These are phyloP conservation scores for Dendrocalamus sinicus DNA, from an alignment of 176 grass and related monocot species.

Conservation along the genomic window DNA sequence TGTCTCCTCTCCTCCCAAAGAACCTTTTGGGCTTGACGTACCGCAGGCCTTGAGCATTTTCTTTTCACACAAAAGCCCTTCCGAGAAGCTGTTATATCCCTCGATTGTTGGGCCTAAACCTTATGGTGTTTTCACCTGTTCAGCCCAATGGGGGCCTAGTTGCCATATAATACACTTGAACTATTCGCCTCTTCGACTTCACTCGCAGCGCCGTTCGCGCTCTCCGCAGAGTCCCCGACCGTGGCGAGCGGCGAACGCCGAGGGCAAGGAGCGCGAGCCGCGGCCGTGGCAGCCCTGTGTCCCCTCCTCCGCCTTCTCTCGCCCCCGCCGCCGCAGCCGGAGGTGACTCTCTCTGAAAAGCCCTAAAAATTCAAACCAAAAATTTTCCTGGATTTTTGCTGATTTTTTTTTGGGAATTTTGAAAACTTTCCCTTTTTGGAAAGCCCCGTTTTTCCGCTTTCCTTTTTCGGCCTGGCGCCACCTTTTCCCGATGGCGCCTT, in stretches of 20 bases:
- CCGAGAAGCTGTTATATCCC: too few species aligned
- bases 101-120: background rate
- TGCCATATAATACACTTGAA: background rate
- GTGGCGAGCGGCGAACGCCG: constrained; percentile 4
- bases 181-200: too few species aligned
- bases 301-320: too few species aligned
- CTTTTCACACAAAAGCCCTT: background rate
- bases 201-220: background rate
- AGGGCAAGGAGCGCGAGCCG: background rate
- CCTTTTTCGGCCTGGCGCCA: too few species aligned
- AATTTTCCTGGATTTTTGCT: too few species aligned
- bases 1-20: too few species aligned
- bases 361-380: too few species aligned
- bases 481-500: too few species aligned
- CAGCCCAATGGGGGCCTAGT: background rate
- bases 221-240: constrained; percentile 1
- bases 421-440: too few species aligned
- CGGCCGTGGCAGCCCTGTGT: background rate
- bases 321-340: background rate
- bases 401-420: too few species aligned
- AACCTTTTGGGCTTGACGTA: background rate
- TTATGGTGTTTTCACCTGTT: accelerated
- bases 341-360: constrained; percentile 33
- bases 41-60: background rate
- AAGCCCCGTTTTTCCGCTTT: too few species aligned